Evolutionary conservation across 257 asterid genomes (phyloP).

Genomic region (Ballota nigra): DNA sequence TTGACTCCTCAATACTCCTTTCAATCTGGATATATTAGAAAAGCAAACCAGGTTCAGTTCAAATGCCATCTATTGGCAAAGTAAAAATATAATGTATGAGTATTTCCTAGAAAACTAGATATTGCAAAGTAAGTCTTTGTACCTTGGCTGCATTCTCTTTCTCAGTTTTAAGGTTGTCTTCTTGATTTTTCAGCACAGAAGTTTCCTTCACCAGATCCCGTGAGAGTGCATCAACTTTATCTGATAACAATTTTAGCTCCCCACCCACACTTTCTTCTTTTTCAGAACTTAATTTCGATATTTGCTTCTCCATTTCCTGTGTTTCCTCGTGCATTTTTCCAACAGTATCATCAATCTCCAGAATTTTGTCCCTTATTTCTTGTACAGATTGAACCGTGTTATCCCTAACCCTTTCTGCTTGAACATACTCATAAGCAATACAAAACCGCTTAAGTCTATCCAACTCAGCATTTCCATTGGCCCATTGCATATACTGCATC

Average conservation of each 20-base stretch:
- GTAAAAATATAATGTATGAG: not conserved
- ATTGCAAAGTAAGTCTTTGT: constrained; percentile 5
- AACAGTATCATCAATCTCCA: constrained; percentile 48
- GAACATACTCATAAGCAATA: constrained; percentile 85
- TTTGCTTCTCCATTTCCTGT: constrained; percentile 66
- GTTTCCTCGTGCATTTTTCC: constrained; percentile 58
- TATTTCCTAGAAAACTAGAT: not conserved
- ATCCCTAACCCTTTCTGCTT: constrained; percentile 75
- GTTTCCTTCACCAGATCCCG: constrained; percentile 75
- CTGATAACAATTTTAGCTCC: constrained; percentile 75
- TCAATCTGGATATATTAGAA: constrained; percentile 46
- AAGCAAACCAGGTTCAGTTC: constrained; percentile 15
- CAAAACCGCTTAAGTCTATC: constrained; percentile 92
- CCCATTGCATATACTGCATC: constrained; percentile 99
- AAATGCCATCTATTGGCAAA: constrained; percentile 3
- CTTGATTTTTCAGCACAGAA: constrained; percentile 64
- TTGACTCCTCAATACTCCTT: constrained; percentile 71
- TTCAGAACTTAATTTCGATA: constrained; percentile 58
- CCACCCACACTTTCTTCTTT: constrained; percentile 91
- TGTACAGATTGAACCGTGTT: constrained; percentile 67
- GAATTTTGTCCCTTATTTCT: constrained; percentile 55
- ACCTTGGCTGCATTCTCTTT: constrained; percentile 70
- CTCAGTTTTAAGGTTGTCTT: constrained; percentile 73
- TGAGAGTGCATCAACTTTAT: constrained; percentile 74
- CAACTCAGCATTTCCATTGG: constrained; percentile 87